Evolutionary conservation across 2,329 filamentous ascomycete species (phyloP), one percentile per base, ranked within the genome.

Genomic region (Trichoderma sp.): DNA sequence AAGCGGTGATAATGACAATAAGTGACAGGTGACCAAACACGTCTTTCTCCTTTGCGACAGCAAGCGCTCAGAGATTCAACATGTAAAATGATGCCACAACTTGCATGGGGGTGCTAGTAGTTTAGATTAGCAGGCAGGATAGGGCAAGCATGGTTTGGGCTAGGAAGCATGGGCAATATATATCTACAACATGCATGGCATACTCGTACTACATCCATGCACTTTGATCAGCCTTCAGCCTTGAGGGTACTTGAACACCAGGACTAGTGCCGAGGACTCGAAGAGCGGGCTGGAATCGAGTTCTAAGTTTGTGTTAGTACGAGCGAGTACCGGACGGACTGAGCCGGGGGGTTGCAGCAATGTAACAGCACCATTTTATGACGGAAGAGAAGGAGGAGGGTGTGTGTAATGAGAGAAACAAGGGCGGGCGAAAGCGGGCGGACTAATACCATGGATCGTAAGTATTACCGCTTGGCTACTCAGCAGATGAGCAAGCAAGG

Each of bases 181-280:
- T 53, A 57, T 66, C 63, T 32, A 66, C 65, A 32, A 26, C 47
- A 64, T 71, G 47, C 68, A 71, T 32, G 68, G 14, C 34, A 57
- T 43, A 5, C 36, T 43, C 34, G 36, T 43, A 43, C 39, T n/a
- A 43, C 43, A 53, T 43, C 39, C 57, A 61, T 47, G 66, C 28
- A 9, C 28, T 43, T 53, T 21, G 43, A 64, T 56, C 58, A 51
- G 69, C 61, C 60, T 57, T 62, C 24, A 39, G 43, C 69, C 39
- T 56, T 28, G 39, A 39, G 12, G 21, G 64, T 21, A 47, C 21
- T 53, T 21, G 26, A 26, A 64, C 21, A 43, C 14, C 14, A 32
- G 39, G 7, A 53, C 18, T 14, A 34, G 43, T 32, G 15, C 18
- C 39, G 21, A 21, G 32, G n/a, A 39, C 57, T 32, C 30, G 32